Percentiles rank a stretch among this genome's conserved stretches.
These are phyloP conservation scores for Didymella pomorum DNA, from an alignment of 2,329 filamentous ascomycete genomes.

Conservation along the genomic window DNA sequence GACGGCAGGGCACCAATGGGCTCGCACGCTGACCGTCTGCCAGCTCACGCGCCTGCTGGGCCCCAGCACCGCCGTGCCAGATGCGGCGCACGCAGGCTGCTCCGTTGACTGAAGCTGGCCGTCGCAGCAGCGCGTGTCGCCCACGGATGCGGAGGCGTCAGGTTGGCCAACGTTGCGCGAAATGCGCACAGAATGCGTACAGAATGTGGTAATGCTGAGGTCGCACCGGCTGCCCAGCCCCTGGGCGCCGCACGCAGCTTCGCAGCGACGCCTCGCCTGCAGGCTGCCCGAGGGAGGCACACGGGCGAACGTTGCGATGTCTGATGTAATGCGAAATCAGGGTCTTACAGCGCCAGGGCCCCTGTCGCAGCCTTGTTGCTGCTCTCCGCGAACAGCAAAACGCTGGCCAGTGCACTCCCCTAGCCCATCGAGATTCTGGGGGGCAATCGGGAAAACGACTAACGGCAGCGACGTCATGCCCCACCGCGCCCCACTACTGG, in stretches of 20 bases:
- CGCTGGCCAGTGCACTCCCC: conserved; percentile 4
- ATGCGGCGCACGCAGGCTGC: conserved; percentile 5
- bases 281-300: conserved; percentile 12
- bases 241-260: conserved; percentile 2
- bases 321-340: conserved; percentile 37
- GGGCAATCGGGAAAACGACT: conserved; percentile 25
- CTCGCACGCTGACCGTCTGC: conserved; percentile 4
- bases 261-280: conserved; percentile 9
- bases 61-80: neutral
- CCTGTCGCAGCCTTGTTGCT: conserved; percentile 19
- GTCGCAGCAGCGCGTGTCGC: neutral
- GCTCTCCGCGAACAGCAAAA: conserved; percentile 19
- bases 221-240: neutral
- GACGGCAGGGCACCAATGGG: conserved; percentile 17
- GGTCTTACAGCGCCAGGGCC: conserved; percentile 20
- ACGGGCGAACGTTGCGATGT: conserved; percentile 25
- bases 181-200: neutral
- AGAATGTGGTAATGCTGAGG: conserved; percentile 1
- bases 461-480: conserved; percentile 28
- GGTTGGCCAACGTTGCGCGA: neutral
- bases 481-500: neutral
- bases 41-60: conserved; percentile 17
- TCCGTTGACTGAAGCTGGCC: conserved; percentile 2
- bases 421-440: conserved; percentile 28
- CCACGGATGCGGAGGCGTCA: neutral